phyloP scores from a whole-genome alignment of 176 grass and related monocot genomes.

The Musa troglodytarum region DNA sequence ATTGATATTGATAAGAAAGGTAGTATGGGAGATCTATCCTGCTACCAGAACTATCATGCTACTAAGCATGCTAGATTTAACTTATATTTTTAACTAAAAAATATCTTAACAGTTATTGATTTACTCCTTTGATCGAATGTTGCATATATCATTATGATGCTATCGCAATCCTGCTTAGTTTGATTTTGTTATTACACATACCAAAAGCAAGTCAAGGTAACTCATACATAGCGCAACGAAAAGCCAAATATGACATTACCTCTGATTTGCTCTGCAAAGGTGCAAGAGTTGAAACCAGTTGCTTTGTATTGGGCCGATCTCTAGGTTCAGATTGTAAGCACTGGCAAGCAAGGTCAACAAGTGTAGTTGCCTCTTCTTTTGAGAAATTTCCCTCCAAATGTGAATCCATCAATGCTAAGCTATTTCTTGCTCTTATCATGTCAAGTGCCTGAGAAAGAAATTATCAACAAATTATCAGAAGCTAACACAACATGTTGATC shows the following conservation, averaged over 20 bases:
- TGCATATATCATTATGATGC: background rate
- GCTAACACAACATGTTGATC: background rate
- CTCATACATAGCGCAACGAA: background rate
- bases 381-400: slow-evolving; percentile 94
- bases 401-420: slow-evolving; percentile 69
- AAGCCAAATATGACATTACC: slow-evolving; percentile 22
- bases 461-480: background rate
- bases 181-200: background rate
- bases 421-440: slow-evolving; percentile 68
- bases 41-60: no score
- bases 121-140: background rate
- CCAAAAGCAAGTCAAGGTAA: slow-evolving; percentile 7
- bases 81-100: no score
- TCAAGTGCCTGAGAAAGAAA: slow-evolving; percentile 59
- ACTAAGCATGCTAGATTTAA: no score
- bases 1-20: no score
- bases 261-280: slow-evolving; percentile 84
- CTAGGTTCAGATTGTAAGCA: slow-evolving; percentile 87
- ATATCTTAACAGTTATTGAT: background rate
- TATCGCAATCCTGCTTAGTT: background rate
- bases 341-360: slow-evolving; percentile 78
- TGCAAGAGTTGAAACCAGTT: slow-evolving; percentile 55
- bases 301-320: slow-evolving; percentile 65
- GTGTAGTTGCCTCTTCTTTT: slow-evolving; percentile 61
- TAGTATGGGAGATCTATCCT: no score